Percentiles rank a stretch among this genome's conserved stretches.
phyloP scores from a whole-genome alignment of 345 rosid genomes.

The Anacardium occidentale region DNA sequence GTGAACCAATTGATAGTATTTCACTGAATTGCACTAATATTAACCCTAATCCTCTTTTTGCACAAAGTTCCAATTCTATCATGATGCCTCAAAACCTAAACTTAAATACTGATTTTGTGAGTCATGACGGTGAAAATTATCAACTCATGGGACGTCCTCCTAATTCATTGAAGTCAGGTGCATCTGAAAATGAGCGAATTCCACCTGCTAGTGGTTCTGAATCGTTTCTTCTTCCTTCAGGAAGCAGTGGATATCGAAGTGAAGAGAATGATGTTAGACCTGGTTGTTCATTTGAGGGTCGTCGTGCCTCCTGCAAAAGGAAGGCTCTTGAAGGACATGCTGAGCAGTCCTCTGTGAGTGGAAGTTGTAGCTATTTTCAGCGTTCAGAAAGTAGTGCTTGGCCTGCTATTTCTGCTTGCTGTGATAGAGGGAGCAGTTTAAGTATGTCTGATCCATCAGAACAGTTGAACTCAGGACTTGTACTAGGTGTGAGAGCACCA shows the following conservation, averaged over 20 bases:
- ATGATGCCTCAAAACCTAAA: conserved; percentile 47
- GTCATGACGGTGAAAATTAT: conserved; percentile 41
- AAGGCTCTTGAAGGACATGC: conserved; percentile 65
- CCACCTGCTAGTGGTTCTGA: conserved; percentile 34
- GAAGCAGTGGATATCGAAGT: conserved; percentile 37
- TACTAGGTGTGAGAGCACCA: conserved; percentile 42
- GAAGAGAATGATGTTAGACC: conserved; percentile 44
- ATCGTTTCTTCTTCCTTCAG: conserved; percentile 37
- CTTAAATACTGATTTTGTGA: conserved; percentile 53
- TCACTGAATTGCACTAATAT: conserved; percentile 33
- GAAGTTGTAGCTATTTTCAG: conserved; percentile 55
- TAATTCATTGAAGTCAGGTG: conserved; percentile 36
- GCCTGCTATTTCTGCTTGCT: conserved; percentile 36
- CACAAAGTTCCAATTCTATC: conserved; percentile 43
- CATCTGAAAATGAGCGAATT: conserved; percentile 33
- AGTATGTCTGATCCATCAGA: conserved; percentile 43
- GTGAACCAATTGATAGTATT: conserved; percentile 31
- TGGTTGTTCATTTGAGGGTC: conserved; percentile 52
- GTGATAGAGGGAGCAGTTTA: conserved; percentile 36
- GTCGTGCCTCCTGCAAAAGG: conserved; percentile 69
- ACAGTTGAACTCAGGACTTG: conserved; percentile 46
- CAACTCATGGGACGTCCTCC: conserved; percentile 44
- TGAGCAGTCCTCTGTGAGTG: conserved; percentile 58
- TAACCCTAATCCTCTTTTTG: conserved; percentile 41
- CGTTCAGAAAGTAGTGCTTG: conserved; percentile 52